Conservation (phyloP, 177 flowering plant genomes). For the Vitis hybrid region DNA sequence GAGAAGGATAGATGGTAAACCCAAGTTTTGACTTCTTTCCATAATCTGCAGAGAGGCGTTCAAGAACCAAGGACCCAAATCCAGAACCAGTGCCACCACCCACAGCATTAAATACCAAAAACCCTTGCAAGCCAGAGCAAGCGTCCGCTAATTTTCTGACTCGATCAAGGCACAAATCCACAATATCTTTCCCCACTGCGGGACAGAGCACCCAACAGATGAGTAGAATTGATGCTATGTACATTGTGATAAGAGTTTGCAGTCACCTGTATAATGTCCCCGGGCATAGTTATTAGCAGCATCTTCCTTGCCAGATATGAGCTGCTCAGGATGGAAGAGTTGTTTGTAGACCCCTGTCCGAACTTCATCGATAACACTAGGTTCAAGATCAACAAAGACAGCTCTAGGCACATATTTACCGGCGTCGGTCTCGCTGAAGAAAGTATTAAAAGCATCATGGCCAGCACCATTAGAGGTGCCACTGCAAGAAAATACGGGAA, state of each 20-base stretch:
- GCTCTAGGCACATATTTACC: conserved; percentile 41
- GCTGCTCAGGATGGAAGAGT: conserved; percentile 41
- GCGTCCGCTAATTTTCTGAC: conserved; percentile 40
- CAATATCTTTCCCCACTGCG: conserved; percentile 40
- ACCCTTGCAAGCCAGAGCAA: conserved; percentile 43
- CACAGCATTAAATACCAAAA: conserved; percentile 36
- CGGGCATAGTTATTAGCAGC: conserved; percentile 43
- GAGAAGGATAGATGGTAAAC: conserved; percentile 39
- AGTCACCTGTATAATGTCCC: conserved; percentile 32
- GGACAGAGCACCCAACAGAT: conserved; percentile 1
- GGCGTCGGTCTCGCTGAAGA: conserved; percentile 37
- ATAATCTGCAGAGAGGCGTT: conserved; percentile 37
- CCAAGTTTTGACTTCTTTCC: conserved; percentile 41
- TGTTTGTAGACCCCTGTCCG: conserved; percentile 31
- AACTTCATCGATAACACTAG: conserved; percentile 41
- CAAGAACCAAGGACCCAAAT: conserved; percentile 33
- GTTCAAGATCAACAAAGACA: conserved; percentile 38
- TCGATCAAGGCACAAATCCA: conserved; percentile 39
- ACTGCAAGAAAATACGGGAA: conserved; percentile 16
- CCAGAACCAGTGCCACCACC: conserved; percentile 45
- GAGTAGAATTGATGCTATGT: not conserved
- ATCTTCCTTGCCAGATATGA: conserved; percentile 43
- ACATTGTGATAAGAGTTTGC: not conserved
- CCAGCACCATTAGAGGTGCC: conserved; percentile 29
- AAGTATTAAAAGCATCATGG: conserved; percentile 33